Evolutionary conservation across 495 filamentous ascomycete species (phyloP).

Genomic region (Penicillium herquei): DNA sequence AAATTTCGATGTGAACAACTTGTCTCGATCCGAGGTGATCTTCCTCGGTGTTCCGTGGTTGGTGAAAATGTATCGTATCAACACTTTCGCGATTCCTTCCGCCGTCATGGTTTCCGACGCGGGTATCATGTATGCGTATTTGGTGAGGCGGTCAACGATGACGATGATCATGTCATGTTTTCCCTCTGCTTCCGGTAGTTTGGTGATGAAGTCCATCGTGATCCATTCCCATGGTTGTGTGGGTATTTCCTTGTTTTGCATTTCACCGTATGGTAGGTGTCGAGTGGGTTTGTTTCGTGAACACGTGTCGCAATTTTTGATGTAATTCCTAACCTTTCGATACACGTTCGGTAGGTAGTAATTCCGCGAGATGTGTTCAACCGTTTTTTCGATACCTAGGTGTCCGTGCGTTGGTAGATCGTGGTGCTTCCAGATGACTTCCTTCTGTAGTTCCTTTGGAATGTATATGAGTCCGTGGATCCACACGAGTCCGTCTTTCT

Average conservation of each 20-base stretch:
- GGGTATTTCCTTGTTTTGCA: constrained; percentile 9
- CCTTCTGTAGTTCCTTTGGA: background rate
- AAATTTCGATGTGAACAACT: background rate
- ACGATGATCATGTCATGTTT: constrained; percentile 9
- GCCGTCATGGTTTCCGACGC: too few species aligned
- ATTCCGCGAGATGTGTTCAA: constrained; percentile 10
- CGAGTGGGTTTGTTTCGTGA: constrained; percentile 2
- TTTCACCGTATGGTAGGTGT: constrained; percentile 7
- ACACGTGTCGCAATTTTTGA: constrained; percentile 7
- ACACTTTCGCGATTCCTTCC: too few species aligned
- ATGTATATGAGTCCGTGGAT: constrained; percentile 13
- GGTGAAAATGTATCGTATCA: too few species aligned
- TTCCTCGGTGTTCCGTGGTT: background rate
- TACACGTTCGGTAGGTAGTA: constrained; percentile 5
- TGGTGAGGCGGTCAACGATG: background rate
- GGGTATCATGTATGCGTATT: too few species aligned
- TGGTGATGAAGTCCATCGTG: constrained; percentile 22
- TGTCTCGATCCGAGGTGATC: constrained; percentile 4
- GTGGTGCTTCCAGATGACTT: constrained; percentile 10
- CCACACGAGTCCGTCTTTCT: constrained; percentile 6
- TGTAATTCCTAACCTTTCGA: constrained; percentile 8
- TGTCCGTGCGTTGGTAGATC: background rate
- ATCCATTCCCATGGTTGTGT: constrained; percentile 14
- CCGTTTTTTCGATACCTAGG: constrained; percentile 5
- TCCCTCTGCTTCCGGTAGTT: constrained; percentile 2